Evolutionary conservation across 2,329 filamentous ascomycete genomes (phyloP).

Genomic region (Pseudogymnoascus sp.): DNA sequence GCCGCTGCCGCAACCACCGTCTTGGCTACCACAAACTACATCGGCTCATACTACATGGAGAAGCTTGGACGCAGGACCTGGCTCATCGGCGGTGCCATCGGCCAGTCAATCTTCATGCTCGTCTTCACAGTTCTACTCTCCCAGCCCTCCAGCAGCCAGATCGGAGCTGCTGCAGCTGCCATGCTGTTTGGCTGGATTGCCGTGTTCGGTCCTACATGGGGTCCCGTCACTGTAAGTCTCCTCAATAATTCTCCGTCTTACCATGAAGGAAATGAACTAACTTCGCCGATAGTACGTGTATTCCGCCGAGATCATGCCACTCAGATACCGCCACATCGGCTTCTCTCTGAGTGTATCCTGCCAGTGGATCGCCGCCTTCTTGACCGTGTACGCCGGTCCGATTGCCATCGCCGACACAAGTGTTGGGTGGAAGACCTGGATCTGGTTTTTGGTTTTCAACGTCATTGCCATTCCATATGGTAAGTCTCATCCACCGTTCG

Average conservation of each 20-base stretch:
- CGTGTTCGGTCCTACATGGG: constrained; percentile 27
- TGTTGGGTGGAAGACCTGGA: constrained; percentile 29
- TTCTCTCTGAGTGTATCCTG: constrained; percentile 25
- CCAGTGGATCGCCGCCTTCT: constrained; percentile 29
- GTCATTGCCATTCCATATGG: constrained; percentile 24
- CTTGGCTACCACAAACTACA: background rate
- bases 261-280: background rate
- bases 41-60: constrained; percentile 24
- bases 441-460: constrained; percentile 28
- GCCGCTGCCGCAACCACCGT: background rate
- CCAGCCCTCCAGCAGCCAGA: constrained; percentile 7
- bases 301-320: constrained; percentile 27
- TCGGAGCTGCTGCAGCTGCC: constrained; percentile 23
- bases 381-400: constrained; percentile 30
- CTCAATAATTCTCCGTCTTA: background rate
- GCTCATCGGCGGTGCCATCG: constrained; percentile 22
- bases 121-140: constrained; percentile 21
- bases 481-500: background rate
- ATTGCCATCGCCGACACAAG: constrained; percentile 23
- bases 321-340: constrained; percentile 29
- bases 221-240: constrained; percentile 19
- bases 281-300: constrained; percentile 24
- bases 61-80: constrained; percentile 24
- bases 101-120: constrained; percentile 24
- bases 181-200: constrained; percentile 28